Evolutionary conservation across 495 filamentous ascomycete genomes (phyloP).

Genomic region (Wilcoxina mikolae): DNA sequence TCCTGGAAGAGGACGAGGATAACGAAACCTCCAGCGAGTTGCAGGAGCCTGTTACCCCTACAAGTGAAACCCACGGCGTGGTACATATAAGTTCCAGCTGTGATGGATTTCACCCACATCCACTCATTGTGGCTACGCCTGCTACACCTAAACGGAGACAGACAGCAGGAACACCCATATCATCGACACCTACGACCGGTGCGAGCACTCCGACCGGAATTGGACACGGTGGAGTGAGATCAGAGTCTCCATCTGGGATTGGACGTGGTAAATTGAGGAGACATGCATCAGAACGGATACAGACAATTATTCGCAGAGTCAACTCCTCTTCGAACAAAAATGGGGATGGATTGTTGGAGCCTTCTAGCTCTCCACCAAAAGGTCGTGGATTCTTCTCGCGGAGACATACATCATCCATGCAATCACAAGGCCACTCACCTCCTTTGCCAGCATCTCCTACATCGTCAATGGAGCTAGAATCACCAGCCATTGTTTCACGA

Average conservation of each 20-base stretch:
- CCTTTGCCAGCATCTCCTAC: constrained; percentile 6
- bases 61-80: constrained; percentile 21
- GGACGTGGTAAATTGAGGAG: not conserved
- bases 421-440: constrained; percentile 4
- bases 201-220: not conserved
- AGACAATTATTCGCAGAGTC: constrained; percentile 23
- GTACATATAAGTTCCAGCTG: constrained; percentile 23
- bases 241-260: not conserved
- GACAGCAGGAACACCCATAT: too few species aligned
- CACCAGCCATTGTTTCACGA: not conserved
- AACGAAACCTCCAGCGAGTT: constrained; percentile 26
- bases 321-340: constrained; percentile 11
- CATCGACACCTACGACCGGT: not conserved
- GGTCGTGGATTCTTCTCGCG: constrained; percentile 16
- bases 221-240: not conserved
- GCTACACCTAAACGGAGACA: constrained; percentile 13
- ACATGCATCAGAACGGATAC: constrained; percentile 20
- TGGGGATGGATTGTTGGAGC: constrained; percentile 8
- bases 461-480: constrained; percentile 14
- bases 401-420: constrained; percentile 3
- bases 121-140: constrained; percentile 15
- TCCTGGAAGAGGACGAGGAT: constrained; percentile 27
- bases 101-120: constrained; percentile 18
- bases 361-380: constrained; percentile 18
- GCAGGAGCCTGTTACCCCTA: constrained; percentile 27